Base-by-base conservation (phyloP, 2,329 filamentous ascomycete genomes). In the Metarhizium rileyi region DNA sequence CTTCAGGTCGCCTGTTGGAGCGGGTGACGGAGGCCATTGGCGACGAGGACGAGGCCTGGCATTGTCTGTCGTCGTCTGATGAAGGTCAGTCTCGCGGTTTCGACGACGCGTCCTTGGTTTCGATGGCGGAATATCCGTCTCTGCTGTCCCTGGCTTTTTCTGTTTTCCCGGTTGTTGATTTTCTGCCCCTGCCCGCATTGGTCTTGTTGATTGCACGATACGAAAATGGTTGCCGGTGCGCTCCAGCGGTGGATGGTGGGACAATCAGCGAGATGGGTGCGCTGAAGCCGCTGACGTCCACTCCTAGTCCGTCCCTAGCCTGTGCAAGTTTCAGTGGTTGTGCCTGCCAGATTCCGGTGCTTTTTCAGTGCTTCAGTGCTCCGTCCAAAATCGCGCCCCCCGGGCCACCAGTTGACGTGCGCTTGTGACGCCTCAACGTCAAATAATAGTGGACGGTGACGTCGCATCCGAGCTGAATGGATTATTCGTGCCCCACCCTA, bases 21-120 rank as follows among this genome's bases (percentile, higher is more conserved):
- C 74, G 73, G 61, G 73, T 74, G 65, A 70, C 63, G 59, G 73
- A 75, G 60, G 73, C 73, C 73, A 77, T 76, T 66, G 69, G 63
- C 60, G 62, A 57, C 57, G 53, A 58, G 56, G 53, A 50, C 57
- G 56, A 59, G 59, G 60, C 62, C 64, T 62, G 61, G 65, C 67
- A 69, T 69, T 60, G 61, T 69, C 62, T 61, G 55, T 48, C 53
- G 52, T 56, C 55, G 53, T 50, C 55, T 47, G 46, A 53, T 56
- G 50, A 33, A 44, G 42, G 44, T 48, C 41, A 35, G 36, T 49
- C 42, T 49, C 28, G 44, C 44, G 43, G 45, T 47, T 33, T 35
- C 40, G 45, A 30, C 47, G 50, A 50, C 48, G 50, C 48, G 50
- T 44, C 25, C 28, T 30, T 27, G 44, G 14, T 44, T 40, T 46